A percentile compares a stretch with the other conserved stretches of the same genome.
Conservation (phyloP, 495 filamentous ascomycete genomes). For the Gamarada debralockiae region DNA sequence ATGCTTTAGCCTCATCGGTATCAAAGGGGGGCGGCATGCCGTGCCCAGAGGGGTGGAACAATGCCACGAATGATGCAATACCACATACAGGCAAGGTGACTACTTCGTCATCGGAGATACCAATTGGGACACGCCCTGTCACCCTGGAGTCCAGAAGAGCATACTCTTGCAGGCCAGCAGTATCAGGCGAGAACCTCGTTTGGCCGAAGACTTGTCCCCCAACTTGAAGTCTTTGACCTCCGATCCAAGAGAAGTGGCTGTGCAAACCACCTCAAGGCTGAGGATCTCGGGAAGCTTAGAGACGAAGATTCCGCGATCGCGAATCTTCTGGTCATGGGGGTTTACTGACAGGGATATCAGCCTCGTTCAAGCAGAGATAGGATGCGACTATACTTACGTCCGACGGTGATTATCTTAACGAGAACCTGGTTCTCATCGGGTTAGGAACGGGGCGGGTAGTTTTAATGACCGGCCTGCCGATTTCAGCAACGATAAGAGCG, state of each 20-base stretch:
- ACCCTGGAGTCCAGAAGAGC: not conserved
- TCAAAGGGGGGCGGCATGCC: not conserved
- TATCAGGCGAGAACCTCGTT: not conserved
- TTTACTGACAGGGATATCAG: not conserved
- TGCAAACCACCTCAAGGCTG: not conserved
- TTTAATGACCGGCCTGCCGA: constrained; percentile 1
- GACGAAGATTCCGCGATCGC: not conserved
- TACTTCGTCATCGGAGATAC: not conserved
- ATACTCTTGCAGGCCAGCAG: not conserved
- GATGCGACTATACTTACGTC: not conserved
- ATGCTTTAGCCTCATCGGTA: not conserved
- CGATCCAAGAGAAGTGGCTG: not conserved
- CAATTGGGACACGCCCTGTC: not conserved
- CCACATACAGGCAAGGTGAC: not conserved
- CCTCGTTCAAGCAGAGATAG: not conserved
- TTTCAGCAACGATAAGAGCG: not conserved
- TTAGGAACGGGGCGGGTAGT: constrained; percentile 1
- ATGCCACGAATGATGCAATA: not conserved
- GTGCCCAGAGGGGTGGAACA: not conserved
- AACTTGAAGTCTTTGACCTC: not conserved
- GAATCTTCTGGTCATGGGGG: not conserved
- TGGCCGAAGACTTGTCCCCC: not conserved
- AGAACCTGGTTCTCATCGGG: constrained; percentile 6
- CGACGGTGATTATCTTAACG: constrained; percentile 1
- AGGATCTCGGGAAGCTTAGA: not conserved